A percentile compares a stretch with the other conserved stretches of the same genome.
Evolutionary conservation across 164 flowering plant species (phyloP).

Genomic region (Aristolochia californica): DNA sequence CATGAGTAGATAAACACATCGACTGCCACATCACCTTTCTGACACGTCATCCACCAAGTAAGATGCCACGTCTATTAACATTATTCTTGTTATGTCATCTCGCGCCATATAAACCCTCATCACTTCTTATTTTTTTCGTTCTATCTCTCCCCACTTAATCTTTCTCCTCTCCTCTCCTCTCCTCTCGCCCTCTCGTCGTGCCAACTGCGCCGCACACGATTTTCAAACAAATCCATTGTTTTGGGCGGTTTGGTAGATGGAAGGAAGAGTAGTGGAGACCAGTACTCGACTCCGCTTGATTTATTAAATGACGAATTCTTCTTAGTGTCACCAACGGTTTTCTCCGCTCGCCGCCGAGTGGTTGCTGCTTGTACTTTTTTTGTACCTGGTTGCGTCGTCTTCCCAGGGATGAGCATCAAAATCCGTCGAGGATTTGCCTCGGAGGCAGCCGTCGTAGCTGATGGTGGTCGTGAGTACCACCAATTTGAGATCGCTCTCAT

Average conservation of each 20-base stretch:
- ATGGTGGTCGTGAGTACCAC: slow-evolving; percentile 57
- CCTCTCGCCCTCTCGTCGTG: too few relatives aligned
- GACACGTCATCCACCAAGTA: too few relatives aligned
- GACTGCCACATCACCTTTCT: too few relatives aligned
- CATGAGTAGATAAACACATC: too few relatives aligned
- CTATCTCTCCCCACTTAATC: too few relatives aligned
- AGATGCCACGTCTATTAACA: too few relatives aligned
- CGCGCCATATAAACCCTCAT: too few relatives aligned
- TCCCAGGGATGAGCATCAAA: slow-evolving; percentile 10
- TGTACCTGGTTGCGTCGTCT: slow-evolving; percentile 18
- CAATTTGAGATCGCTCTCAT: slow-evolving; percentile 70
- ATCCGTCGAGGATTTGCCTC: slow-evolving; percentile 7
- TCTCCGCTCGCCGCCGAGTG: slow-evolving; percentile 27
- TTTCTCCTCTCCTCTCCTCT: too few relatives aligned
- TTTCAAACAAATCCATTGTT: not conserved
- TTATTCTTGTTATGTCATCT: too few relatives aligned
- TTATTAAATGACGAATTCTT: slow-evolving; percentile 7
- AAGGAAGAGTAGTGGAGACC: slow-evolving; percentile 38
- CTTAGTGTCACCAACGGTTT: not conserved
- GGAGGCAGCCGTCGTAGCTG: slow-evolving; percentile 6
- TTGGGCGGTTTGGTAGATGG: slow-evolving; percentile 15
- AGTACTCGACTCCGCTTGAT: slow-evolving; percentile 37
- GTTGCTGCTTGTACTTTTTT: slow-evolving; percentile 59
- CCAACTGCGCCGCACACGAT: too few relatives aligned
- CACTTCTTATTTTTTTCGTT: too few relatives aligned